These are phyloP conservation scores for Cystofilobasidium bisporidii DNA, from an alignment of 768 basidiomycete genomes.

Conservation along the genomic window DNA sequence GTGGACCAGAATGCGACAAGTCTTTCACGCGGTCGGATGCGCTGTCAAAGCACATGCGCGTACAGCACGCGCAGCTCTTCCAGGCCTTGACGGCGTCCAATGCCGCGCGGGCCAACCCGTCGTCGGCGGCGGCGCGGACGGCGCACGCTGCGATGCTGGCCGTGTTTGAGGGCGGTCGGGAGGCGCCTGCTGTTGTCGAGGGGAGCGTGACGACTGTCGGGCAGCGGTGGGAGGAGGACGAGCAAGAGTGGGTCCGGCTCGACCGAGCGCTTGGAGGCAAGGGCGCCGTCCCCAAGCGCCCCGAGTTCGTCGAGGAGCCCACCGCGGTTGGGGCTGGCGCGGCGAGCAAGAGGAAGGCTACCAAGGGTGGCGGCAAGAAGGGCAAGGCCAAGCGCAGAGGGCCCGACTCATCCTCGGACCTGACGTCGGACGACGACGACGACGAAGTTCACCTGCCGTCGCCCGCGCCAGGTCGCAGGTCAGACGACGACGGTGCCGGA, in stretches of 20 bases:
- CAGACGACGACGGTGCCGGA: neutral
- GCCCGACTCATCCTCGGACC: neutral
- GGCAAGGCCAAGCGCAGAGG: neutral
- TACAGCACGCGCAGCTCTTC: conserved; percentile 45
- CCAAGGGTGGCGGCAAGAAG: neutral
- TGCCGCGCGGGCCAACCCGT: neutral
- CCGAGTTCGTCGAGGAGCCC: neutral
- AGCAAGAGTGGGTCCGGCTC: conserved; percentile 10
- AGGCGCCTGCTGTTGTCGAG: neutral
- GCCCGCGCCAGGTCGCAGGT: neutral
- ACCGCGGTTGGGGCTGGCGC: neutral
- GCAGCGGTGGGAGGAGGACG: conserved; percentile 8
- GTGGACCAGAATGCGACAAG: conserved; percentile 92
- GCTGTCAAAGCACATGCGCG: conserved; percentile 72
- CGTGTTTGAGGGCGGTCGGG: neutral
- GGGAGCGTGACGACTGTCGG: neutral
- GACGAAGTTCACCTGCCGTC: neutral
- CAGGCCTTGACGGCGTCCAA: neutral
- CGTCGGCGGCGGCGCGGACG: neutral
- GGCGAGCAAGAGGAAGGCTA: neutral
- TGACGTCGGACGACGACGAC: neutral
- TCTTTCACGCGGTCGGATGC: conserved; percentile 92
- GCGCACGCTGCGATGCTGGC: neutral
- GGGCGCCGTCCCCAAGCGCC: neutral
- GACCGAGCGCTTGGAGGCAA: neutral